Evolutionary conservation across 164 flowering plant species (phyloP).

Genomic region (Macadamia integrifolia): DNA sequence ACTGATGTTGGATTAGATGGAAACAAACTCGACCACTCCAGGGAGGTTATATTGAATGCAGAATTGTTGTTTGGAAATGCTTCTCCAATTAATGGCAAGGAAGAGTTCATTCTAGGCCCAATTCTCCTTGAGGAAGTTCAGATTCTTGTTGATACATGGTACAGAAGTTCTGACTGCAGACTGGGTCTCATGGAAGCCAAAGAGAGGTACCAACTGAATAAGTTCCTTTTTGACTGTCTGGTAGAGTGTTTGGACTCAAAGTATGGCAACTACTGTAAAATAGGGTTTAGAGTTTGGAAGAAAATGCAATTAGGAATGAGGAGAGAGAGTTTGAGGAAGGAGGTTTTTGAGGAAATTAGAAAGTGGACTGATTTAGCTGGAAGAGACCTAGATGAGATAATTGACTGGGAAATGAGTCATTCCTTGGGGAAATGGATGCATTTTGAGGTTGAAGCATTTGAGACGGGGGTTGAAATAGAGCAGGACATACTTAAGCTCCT

Average conservation of each 20-base stretch:
- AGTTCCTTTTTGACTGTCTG: constrained; percentile 59
- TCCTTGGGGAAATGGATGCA: constrained; percentile 63
- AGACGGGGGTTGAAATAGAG: constrained; percentile 39
- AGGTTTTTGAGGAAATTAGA: constrained; percentile 40
- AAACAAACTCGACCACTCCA: constrained; percentile 34
- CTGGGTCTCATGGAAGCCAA: constrained; percentile 31
- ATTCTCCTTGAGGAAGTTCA: constrained; percentile 49
- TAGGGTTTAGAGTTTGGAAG: constrained; percentile 36
- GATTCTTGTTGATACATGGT: constrained; percentile 27
- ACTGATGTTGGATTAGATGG: constrained; percentile 28
- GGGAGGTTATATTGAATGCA: constrained; percentile 46
- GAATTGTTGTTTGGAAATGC: constrained; percentile 44
- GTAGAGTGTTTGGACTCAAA: constrained; percentile 53
- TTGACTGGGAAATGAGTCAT: constrained; percentile 69
- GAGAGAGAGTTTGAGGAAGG: constrained; percentile 19
- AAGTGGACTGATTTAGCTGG: constrained; percentile 47
- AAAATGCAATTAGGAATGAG: constrained; percentile 30
- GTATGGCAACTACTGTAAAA: constrained; percentile 24
- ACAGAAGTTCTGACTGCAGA: constrained; percentile 19
- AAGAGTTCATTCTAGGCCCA: constrained; percentile 24
- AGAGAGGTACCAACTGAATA: constrained; percentile 27
- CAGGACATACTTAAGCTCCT: constrained; percentile 36
- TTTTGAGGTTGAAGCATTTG: constrained; percentile 56
- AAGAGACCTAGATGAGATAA: constrained; percentile 50
- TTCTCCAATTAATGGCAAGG: constrained; percentile 7